These are phyloP conservation scores for Chaetoscypha palmicola DNA, from an alignment of 2,329 filamentous ascomycete species.

Conservation along the genomic window DNA sequence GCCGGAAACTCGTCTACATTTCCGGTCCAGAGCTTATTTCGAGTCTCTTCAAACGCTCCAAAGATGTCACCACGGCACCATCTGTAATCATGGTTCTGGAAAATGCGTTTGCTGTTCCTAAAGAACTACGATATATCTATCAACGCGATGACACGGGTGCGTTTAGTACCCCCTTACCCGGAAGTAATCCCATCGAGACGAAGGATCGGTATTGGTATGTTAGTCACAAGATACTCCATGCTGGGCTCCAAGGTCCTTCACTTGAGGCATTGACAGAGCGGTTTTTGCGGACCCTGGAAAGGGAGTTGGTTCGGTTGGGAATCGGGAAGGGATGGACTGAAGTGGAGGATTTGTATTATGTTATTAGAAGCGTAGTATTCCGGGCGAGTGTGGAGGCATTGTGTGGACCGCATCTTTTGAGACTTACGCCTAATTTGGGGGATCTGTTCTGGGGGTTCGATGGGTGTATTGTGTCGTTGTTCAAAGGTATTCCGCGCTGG, in stretches of 20 bases:
- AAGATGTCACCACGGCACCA: constrained; percentile 13
- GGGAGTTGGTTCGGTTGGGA: constrained; percentile 7
- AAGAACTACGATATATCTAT: not conserved
- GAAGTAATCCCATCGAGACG: constrained; percentile 8
- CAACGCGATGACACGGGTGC: constrained; percentile 15
- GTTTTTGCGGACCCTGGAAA: constrained; percentile 11
- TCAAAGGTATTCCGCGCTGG: constrained; percentile 24
- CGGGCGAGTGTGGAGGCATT: constrained; percentile 23
- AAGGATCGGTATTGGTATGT: constrained; percentile 16
- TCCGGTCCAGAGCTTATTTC: constrained; percentile 17
- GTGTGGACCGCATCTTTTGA: constrained; percentile 26
- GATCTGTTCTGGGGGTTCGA: constrained; percentile 30
- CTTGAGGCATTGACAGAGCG: constrained; percentile 12
- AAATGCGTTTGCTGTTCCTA: constrained; percentile 17
- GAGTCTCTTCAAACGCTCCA: constrained; percentile 15
- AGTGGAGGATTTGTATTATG: constrained; percentile 23
- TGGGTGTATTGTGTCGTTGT: constrained; percentile 14
- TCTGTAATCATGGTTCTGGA: constrained; percentile 11
- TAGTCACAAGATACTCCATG: constrained; percentile 11
- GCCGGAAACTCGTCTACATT: constrained; percentile 16
- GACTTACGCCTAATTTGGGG: constrained; percentile 22
- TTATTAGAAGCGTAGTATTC: constrained; percentile 25
- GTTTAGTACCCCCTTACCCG: constrained; percentile 12
- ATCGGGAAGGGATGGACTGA: constrained; percentile 17
- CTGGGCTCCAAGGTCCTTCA: constrained; percentile 10